Evolutionary conservation across 306 rosid species (phyloP).

Genomic region (Prunus davidiana): DNA sequence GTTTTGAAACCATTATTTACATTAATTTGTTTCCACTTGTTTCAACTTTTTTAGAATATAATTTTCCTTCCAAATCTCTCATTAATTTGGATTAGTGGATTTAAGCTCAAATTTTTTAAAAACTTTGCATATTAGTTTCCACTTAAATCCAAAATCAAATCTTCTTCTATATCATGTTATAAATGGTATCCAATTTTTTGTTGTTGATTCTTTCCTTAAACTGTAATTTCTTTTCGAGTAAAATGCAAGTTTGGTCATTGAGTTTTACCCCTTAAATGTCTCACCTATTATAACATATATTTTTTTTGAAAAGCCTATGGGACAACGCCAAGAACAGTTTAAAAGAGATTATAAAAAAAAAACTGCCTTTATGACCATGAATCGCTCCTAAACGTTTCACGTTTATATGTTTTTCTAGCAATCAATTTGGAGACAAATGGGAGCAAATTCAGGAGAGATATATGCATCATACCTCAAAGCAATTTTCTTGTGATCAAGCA

Average conservation of each 20-base stretch:
- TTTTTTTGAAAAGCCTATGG: too few species aligned
- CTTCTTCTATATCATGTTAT: not conserved
- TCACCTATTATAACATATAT: too few species aligned
- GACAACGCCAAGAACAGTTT: too few species aligned
- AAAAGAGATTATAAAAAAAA: not conserved
- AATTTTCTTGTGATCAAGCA: conserved; percentile 70
- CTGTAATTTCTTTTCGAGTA: too few species aligned
- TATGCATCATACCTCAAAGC: conserved; percentile 51
- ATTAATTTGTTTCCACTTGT: too few species aligned
- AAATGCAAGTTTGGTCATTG: too few species aligned
- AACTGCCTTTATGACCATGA: too few species aligned
- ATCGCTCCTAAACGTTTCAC: not conserved
- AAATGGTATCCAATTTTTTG: not conserved
- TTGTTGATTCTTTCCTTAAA: too few species aligned
- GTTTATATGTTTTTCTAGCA: not conserved
- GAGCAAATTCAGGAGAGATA: not conserved
- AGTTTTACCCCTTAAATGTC: too few species aligned
- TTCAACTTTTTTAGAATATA: too few species aligned
- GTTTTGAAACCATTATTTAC: too few species aligned
- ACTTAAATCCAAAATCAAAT: not conserved
- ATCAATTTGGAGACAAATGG: not conserved
- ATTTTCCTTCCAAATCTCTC: not conserved
- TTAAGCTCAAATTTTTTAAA: too few species aligned
- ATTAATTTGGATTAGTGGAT: not conserved
- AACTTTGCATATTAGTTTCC: not conserved